These are phyloP conservation scores for Daldinia caldariorum DNA, from an alignment of 495 filamentous ascomycete species.

Conservation along the genomic window DNA sequence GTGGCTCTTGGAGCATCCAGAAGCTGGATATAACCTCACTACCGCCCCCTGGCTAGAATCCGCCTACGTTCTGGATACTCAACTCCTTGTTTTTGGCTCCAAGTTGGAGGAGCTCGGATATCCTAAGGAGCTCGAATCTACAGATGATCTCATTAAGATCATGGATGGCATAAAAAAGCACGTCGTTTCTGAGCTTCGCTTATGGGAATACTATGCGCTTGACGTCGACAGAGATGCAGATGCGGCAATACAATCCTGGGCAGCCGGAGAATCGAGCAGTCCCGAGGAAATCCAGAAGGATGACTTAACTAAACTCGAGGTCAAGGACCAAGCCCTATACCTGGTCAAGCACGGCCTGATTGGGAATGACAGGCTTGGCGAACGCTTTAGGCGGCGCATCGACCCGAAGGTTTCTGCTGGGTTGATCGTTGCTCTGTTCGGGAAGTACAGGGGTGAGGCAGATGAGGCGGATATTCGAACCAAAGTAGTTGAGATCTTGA, in stretches of 20 bases:
- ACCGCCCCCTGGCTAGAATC: conserved; percentile 94
- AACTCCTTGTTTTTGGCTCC: conserved; percentile 78
- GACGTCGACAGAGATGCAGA: conserved; percentile 79
- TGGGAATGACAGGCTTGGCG: conserved; percentile 76
- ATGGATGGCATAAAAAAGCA: conserved; percentile 86
- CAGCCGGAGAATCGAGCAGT: conserved; percentile 60
- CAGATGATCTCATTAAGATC: conserved; percentile 79
- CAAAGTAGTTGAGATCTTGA: conserved; percentile 70
- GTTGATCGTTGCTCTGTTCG: conserved; percentile 73
- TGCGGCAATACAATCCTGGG: conserved; percentile 76
- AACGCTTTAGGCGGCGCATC: conserved; percentile 75
- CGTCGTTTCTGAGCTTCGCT: conserved; percentile 74
- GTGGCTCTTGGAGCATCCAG: conserved; percentile 94
- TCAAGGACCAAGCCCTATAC: conserved; percentile 63
- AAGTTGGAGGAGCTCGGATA: conserved; percentile 73
- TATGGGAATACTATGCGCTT: conserved; percentile 95
- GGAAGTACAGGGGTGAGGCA: conserved; percentile 66
- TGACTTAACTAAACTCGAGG: conserved; percentile 56
- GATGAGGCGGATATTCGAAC: conserved; percentile 60
- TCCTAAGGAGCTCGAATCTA: conserved; percentile 73
- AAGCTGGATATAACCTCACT: conserved; percentile 92
- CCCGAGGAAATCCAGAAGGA: conserved; percentile 56
- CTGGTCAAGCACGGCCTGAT: conserved; percentile 67
- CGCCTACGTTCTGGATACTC: conserved; percentile 86
- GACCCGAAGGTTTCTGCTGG: conserved; percentile 75